These are phyloP conservation scores for Pythium rishiriense DNA, from an alignment of 352 stramenopile genomes.

Conservation along the genomic window DNA sequence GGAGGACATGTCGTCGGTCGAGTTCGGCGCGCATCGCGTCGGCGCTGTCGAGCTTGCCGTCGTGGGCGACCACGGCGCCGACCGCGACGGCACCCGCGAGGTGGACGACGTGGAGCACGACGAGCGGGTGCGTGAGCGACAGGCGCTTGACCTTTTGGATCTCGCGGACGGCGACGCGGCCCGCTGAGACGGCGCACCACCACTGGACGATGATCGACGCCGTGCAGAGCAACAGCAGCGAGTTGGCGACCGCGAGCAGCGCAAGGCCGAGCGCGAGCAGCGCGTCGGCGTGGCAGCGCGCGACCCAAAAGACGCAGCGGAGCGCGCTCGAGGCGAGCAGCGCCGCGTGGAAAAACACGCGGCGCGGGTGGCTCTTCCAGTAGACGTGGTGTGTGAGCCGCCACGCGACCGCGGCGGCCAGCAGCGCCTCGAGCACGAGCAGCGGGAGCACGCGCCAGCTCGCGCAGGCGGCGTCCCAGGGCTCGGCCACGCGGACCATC, in stretches of 20 bases:
- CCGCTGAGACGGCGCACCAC: conserved; percentile 56
- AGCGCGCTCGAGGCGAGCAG: conserved; percentile 16
- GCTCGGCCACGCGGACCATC: conserved; percentile 22
- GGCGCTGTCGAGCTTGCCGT: conserved; percentile 24
- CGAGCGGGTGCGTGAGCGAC: conserved; percentile 53
- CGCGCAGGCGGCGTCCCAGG: conserved; percentile 31
- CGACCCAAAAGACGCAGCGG: conserved; percentile 25
- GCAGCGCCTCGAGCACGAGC: conserved; percentile 45
- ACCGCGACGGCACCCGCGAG: conserved; percentile 38
- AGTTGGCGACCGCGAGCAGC: conserved; percentile 60
- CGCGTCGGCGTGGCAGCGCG: conserved; percentile 20
- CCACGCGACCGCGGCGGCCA: conserved; percentile 50
- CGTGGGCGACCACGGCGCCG: conserved; percentile 36
- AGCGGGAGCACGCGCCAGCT: conserved; percentile 51
- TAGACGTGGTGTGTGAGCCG: conserved; percentile 59
- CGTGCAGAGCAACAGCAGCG: conserved; percentile 64
- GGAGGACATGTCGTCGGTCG: conserved; percentile 24
- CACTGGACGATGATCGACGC: conserved; percentile 71
- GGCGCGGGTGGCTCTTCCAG: conserved; percentile 57
- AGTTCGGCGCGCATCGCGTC: conserved; percentile 30
- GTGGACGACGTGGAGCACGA: conserved; percentile 58
- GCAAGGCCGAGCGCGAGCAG: conserved; percentile 40
- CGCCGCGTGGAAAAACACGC: conserved; percentile 62
- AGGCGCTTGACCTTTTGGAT: conserved; percentile 49
- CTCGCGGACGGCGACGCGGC: conserved; percentile 48